These are phyloP conservation scores for Spiromastix sp. DNA, from an alignment of 2,329 filamentous ascomycete genomes.

Conservation along the genomic window DNA sequence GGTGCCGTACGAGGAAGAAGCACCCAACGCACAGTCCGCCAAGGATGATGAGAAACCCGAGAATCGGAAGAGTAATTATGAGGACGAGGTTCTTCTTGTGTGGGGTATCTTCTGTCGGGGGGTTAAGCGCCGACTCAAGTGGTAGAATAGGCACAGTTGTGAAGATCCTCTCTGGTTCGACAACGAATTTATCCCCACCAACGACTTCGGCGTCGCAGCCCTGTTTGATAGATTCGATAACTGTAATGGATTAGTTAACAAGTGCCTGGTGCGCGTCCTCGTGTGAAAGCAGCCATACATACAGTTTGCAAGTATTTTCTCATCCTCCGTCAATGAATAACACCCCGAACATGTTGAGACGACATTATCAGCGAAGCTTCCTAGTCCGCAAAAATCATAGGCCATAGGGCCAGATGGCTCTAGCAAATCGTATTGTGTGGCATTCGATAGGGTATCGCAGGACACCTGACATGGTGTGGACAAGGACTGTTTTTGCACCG, in stretches of 20 bases:
- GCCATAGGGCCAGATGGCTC: constrained; percentile 21
- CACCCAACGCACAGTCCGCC: constrained; percentile 24
- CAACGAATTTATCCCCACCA: constrained; percentile 27
- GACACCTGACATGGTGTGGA: constrained; percentile 36
- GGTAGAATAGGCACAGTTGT: constrained; percentile 26
- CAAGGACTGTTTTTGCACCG: constrained; percentile 23
- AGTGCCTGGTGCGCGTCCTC: neutral
- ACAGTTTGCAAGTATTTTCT: constrained; percentile 36
- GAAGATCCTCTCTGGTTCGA: constrained; percentile 32
- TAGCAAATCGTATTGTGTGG: constrained; percentile 22
- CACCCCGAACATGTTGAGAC: constrained; percentile 33
- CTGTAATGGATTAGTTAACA: constrained; percentile 14
- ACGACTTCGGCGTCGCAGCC: constrained; percentile 32
- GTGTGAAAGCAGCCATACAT: constrained; percentile 13
- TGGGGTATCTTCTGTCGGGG: constrained; percentile 9
- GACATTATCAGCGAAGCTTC: constrained; percentile 29
- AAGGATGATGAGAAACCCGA: constrained; percentile 31
- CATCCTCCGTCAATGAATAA: constrained; percentile 31
- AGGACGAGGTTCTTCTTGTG: constrained; percentile 21
- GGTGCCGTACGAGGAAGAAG: constrained; percentile 32
- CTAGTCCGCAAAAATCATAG: constrained; percentile 27
- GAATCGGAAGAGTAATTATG: constrained; percentile 33
- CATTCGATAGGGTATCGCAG: constrained; percentile 24
- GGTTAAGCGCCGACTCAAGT: constrained; percentile 14
- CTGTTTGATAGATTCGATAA: constrained; percentile 36